Conservation (phyloP, 2,329 filamentous ascomycete species). For the Sodiomyces alkalinus region DNA sequence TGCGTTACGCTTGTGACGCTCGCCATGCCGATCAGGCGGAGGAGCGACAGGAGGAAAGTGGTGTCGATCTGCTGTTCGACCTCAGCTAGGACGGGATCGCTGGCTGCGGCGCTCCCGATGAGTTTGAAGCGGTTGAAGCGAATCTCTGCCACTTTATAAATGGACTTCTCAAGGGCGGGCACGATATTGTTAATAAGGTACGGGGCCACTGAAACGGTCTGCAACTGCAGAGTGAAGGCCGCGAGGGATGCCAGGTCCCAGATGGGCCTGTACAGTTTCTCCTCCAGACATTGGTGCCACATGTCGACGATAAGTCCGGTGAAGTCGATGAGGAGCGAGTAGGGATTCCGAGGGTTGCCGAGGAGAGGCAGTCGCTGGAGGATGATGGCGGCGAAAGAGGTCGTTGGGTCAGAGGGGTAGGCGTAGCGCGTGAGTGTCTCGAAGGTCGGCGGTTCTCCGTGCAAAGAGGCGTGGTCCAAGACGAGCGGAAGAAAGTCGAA, state of each 20-base stretch:
- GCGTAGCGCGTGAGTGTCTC: constrained; percentile 50
- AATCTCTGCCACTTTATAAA: constrained; percentile 42
- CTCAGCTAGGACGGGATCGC: constrained; percentile 10
- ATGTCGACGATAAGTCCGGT: constrained; percentile 47
- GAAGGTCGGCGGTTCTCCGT: constrained; percentile 45
- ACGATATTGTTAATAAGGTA: constrained; percentile 42
- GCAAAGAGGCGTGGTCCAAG: constrained; percentile 43
- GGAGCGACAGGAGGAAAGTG: constrained; percentile 44
- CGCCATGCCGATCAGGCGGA: constrained; percentile 48
- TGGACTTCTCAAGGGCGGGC: constrained; percentile 40
- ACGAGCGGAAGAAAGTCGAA: constrained; percentile 47
- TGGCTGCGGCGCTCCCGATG: too few species aligned
- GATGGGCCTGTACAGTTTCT: constrained; percentile 48
- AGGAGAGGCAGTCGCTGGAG: constrained; percentile 50
- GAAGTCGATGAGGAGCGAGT: constrained; percentile 47
- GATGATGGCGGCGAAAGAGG: constrained; percentile 51
- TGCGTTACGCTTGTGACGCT: constrained; percentile 29
- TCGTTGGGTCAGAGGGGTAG: constrained; percentile 47
- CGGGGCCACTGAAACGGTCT: constrained; percentile 42
- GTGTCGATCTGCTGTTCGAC: constrained; percentile 45
- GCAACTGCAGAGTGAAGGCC: constrained; percentile 45
- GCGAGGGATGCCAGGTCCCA: constrained; percentile 50
- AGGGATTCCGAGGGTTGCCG: constrained; percentile 30
- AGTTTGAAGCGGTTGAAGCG: too few species aligned
- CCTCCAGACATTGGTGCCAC: constrained; percentile 52